Percentiles rank a stretch among this genome's conserved stretches.
phyloP scores from a whole-genome alignment of 179 eudicot genomes.

The Silene noctiflora region DNA sequence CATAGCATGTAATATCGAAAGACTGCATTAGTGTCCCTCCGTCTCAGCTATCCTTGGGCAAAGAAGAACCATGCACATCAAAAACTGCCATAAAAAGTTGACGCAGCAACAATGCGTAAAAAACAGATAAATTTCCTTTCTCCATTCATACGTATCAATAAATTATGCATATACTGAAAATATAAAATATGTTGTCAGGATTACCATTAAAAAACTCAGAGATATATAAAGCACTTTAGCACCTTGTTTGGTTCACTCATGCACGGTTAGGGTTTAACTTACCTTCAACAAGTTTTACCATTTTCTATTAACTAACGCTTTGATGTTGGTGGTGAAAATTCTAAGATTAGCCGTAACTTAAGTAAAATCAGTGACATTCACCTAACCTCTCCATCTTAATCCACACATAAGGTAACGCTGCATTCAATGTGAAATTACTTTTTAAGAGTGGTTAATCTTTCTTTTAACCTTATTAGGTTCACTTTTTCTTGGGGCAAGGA shows the following conservation, averaged over 20 bases:
- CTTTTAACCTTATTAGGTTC: background rate
- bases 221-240: background rate
- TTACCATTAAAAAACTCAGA: background rate
- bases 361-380: conserved; percentile 1
- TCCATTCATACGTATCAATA: conserved; percentile 3
- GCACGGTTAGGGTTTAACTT: background rate
- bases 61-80: conserved; percentile 3
- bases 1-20: background rate
- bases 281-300: background rate
- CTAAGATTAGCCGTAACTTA: background rate
- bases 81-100: conserved; percentile 4
- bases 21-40: background rate
- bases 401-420: background rate
- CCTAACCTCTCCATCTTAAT: background rate
- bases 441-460: background rate
- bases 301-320: background rate
- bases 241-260: background rate
- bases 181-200: background rate
- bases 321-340: background rate
- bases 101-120: background rate
- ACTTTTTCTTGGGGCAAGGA: too few relatives aligned
- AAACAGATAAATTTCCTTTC: background rate
- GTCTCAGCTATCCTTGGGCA: conserved; percentile 10
- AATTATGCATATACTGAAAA: background rate
- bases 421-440: background rate